Conservation (phyloP, 2,329 filamentous ascomycete species). For the Claviceps arundinis region DNA sequence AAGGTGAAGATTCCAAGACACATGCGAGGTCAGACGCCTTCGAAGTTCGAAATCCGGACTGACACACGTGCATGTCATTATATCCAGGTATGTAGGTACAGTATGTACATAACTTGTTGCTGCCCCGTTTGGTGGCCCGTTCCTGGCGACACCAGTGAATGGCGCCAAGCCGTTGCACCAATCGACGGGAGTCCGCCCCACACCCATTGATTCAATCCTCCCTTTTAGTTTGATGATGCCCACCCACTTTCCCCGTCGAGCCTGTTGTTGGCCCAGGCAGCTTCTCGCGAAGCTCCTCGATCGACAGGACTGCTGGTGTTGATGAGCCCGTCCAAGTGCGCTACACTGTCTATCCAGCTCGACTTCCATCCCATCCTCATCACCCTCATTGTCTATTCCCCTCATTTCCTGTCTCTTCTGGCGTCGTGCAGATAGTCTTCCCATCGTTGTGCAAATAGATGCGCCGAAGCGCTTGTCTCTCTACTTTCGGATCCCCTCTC, state of each 20-base stretch:
- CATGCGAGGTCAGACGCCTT: too few species aligned
- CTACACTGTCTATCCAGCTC: background rate
- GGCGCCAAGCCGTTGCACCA: too few species aligned
- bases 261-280: background rate
- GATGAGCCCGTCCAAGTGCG: background rate
- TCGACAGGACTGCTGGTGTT: background rate
- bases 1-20: too few species aligned
- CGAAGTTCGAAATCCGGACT: too few species aligned
- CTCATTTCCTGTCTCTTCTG: background rate
- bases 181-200: background rate
- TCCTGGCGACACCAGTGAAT: too few species aligned
- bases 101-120: too few species aligned
- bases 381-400: background rate
- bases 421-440: background rate
- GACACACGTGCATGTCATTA: too few species aligned
- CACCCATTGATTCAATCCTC: background rate
- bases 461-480: background rate
- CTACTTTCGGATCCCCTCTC: background rate
- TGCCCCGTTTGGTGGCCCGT: too few species aligned
- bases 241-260: background rate
- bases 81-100: too few species aligned
- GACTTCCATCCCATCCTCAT: background rate
- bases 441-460: background rate
- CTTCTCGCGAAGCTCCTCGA: background rate
- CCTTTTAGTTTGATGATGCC: background rate